phyloP scores from a whole-genome alignment of 1,284 basidiomycete genomes.

The Mycosarcoma mackinlayi region DNA sequence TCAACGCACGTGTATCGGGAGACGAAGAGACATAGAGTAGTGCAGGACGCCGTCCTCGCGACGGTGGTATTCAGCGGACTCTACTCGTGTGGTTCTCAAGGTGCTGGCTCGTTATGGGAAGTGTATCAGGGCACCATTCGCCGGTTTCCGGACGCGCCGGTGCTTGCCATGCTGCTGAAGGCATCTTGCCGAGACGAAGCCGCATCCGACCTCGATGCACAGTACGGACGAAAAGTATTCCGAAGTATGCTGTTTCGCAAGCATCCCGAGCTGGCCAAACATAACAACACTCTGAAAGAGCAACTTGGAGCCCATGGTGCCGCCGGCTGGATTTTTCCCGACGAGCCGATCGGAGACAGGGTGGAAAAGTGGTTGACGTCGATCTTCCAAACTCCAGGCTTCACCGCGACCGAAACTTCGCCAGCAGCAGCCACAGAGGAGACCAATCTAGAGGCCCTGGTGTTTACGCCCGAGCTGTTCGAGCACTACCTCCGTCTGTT shows the following conservation, averaged over 20 bases:
- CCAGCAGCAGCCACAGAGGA: not conserved
- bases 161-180: slow-evolving; percentile 38
- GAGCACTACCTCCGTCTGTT: slow-evolving; percentile 39
- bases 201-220: slow-evolving; percentile 8
- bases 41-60: slow-evolving; percentile 22
- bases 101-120: slow-evolving; percentile 29
- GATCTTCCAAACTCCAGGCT: slow-evolving; percentile 9
- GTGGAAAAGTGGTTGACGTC: slow-evolving; percentile 43
- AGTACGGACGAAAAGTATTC: slow-evolving; percentile 25
- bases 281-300: slow-evolving; percentile 16
- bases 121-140: slow-evolving; percentile 31
- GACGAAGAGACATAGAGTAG: slow-evolving; percentile 6
- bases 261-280: slow-evolving; percentile 27
- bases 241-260: slow-evolving; percentile 31
- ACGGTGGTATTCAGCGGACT: slow-evolving; percentile 39
- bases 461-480: slow-evolving; percentile 33
- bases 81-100: slow-evolving; percentile 15
- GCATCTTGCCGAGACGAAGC: slow-evolving; percentile 11
- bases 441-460: slow-evolving; percentile 9
- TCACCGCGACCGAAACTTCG: not conserved
- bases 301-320: slow-evolving; percentile 15
- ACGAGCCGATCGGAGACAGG: slow-evolving; percentile 17
- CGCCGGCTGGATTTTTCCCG: slow-evolving; percentile 32
- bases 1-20: not conserved
- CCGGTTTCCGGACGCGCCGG: slow-evolving; percentile 35